phyloP scores from a whole-genome alignment of 129 eudicot species.

The Deinandra increscens region DNA sequence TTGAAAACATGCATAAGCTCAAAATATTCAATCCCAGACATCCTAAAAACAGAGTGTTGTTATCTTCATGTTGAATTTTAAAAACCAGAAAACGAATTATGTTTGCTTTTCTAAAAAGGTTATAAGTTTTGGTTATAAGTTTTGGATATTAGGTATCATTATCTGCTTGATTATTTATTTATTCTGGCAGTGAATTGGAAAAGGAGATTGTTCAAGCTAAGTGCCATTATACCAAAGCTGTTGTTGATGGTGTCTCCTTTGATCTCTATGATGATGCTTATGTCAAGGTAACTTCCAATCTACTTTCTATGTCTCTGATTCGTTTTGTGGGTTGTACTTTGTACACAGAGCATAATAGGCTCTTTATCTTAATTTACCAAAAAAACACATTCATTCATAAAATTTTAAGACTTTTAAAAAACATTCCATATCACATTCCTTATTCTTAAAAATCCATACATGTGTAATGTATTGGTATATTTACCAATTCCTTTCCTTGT shows the following conservation, averaged over 20 bases:
- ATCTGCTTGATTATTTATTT: not conserved
- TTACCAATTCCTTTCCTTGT: no score
- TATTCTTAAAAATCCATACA: no score
- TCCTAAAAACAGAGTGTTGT: not conserved
- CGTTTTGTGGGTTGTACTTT: not conserved
- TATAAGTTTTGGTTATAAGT: not conserved
- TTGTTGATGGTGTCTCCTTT: slow-evolving; percentile 48
- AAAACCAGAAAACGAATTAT: not conserved
- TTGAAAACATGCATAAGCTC: not conserved
- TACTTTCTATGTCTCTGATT: not conserved
- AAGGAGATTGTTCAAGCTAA: slow-evolving; percentile 48
- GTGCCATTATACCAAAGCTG: slow-evolving; percentile 49
- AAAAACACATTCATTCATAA: no score
- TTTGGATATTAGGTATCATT: not conserved
- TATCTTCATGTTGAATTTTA: not conserved
- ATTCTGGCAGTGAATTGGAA: slow-evolving; percentile 20
- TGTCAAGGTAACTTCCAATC: slow-evolving; percentile 40
- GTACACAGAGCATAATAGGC: no score
- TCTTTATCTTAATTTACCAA: no score
- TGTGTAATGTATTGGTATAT: no score
- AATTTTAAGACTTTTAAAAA: no score
- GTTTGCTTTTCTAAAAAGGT: not conserved
- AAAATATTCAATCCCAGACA: no score
- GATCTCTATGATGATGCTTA: slow-evolving; percentile 47
- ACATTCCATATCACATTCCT: no score